Conservation (phyloP, 106 monocot species). For the Dendrobium officinale region DNA sequence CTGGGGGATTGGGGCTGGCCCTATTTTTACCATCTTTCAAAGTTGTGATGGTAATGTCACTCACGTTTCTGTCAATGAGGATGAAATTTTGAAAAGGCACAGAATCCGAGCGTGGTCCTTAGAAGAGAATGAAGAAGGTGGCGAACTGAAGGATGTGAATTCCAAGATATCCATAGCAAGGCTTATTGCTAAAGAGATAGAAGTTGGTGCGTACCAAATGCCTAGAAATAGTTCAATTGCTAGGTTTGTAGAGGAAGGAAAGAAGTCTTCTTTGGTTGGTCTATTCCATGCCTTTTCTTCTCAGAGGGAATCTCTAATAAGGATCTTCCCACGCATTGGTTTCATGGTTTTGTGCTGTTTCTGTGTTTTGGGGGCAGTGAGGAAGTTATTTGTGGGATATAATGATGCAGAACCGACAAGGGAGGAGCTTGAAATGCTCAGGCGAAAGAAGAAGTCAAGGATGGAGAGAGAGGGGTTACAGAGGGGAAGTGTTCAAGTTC, state of each 20-base stretch:
- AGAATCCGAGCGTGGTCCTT: slow-evolving; percentile 14
- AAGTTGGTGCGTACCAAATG: slow-evolving; percentile 24
- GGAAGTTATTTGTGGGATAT: slow-evolving; percentile 22
- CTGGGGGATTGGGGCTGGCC: slow-evolving; percentile 50
- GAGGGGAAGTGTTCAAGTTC: slow-evolving; percentile 41
- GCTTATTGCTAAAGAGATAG: slow-evolving; percentile 41
- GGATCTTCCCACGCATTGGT: slow-evolving; percentile 23
- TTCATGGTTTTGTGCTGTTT: slow-evolving; percentile 29
- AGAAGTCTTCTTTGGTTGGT: slow-evolving; percentile 17
- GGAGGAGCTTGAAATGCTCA: slow-evolving; percentile 70
- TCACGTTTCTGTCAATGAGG: slow-evolving; percentile 37
- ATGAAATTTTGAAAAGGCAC: slow-evolving; percentile 42
- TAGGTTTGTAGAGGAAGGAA: slow-evolving; percentile 35
- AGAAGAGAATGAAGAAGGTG: neutral
- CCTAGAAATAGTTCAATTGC: slow-evolving; percentile 38
- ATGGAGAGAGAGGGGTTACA: slow-evolving; percentile 33
- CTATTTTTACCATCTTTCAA: slow-evolving; percentile 46
- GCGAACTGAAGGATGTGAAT: slow-evolving; percentile 18
- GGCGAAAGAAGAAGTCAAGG: slow-evolving; percentile 62
- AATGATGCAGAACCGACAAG: slow-evolving; percentile 25
- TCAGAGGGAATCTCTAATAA: slow-evolving; percentile 7
- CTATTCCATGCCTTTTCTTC: slow-evolving; percentile 7
- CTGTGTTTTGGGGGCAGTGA: slow-evolving; percentile 23
- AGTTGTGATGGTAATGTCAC: slow-evolving; percentile 34
- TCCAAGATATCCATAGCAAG: slow-evolving; percentile 35